Base-by-base conservation (phyloP, 2,329 filamentous ascomycete species). In the Pyrenophora graminea region DNA sequence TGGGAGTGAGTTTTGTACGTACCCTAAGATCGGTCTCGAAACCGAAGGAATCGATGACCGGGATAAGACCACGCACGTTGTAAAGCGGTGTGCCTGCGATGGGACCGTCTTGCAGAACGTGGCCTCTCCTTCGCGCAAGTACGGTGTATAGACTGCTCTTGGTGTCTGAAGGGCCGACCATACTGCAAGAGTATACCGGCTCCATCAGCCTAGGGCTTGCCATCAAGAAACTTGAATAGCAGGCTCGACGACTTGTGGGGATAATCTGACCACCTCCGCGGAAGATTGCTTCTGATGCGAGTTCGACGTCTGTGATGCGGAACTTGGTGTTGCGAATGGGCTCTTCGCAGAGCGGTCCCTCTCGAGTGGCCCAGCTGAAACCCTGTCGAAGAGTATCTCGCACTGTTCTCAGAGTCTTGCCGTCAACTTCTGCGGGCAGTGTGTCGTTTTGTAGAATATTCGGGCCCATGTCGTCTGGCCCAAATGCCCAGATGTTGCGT, bases 301-400 rank as follows among this genome's bases (percentile, higher is more conserved):
- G 82, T 36, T 88, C 81, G 46, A 96, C 85, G 70, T 97, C 93
- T 55, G 92, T 97, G 67, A 99, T 85, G 70, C 92, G 91, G 82
- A 99, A 99, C 71, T 96, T 97, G 63, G 91, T 91, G 76, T 99
- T 99, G 64, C 94, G 92, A 69, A 99, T 97, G 30, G 94, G 94
- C 79, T 99, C 94, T 87, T 99, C 94, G 73, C 94, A 97, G 21
- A 99, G 80, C 15, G 94, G 94, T 0, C 94, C 94, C 83, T 99
- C 94, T 58, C 94, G 83, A 27, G 92, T 90, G 42, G 91, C 94
- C 94, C 94, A 99, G 72, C 88, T 91, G 75, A 99, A 99, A 27
- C 94, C 94, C 76, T 99, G 94, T 40, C 90, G 87, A 64, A 99
- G 91, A 6, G 90, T 93, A 71, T 99, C 94, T 63, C 91, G 87